These are phyloP conservation scores for Cyberlindnera xylosilytica DNA, from an alignment of 805 yeast genomes.

Conservation along the genomic window DNA sequence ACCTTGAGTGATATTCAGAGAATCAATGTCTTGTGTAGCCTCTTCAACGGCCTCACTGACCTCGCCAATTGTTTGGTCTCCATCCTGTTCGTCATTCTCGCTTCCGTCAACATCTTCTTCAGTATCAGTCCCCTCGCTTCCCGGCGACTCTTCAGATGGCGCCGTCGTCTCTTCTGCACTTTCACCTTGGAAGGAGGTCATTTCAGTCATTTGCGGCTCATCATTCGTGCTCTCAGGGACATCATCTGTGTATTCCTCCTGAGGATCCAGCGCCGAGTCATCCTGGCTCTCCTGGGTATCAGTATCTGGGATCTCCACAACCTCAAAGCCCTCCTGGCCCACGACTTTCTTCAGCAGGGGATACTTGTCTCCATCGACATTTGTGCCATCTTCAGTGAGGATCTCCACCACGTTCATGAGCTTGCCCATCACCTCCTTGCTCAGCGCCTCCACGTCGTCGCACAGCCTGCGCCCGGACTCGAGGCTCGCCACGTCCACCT, in stretches of 20 bases:
- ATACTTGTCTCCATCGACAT: conserved; percentile 13
- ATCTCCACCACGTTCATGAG: conserved; percentile 10
- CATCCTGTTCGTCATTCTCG: no score
- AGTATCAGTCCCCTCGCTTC: background rate
- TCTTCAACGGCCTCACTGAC: no score
- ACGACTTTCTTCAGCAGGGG: conserved; percentile 12
- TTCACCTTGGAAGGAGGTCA: background rate
- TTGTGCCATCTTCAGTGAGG: background rate
- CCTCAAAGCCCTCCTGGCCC: conserved; percentile 16
- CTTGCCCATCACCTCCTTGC: conserved; percentile 14
- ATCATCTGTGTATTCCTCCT: background rate
- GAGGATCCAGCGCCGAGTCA: no score
- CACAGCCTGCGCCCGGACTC: conserved; percentile 3
- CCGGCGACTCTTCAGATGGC: no score
- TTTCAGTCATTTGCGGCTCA: background rate
- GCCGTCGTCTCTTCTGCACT: no score
- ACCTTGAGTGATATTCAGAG: no score
- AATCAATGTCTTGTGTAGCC: no score
- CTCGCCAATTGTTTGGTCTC: no score
- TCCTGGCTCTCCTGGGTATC: background rate
- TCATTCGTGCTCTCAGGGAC: background rate
- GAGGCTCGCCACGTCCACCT: background rate
- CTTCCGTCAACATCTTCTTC: background rate
- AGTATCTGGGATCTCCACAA: conserved; percentile 7
- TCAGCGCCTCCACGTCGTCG: conserved; percentile 8